Evolutionary conservation across 106 monocot species (phyloP), one percentile per base, ranked within the genome.

Genomic region (Allium cepa): DNA sequence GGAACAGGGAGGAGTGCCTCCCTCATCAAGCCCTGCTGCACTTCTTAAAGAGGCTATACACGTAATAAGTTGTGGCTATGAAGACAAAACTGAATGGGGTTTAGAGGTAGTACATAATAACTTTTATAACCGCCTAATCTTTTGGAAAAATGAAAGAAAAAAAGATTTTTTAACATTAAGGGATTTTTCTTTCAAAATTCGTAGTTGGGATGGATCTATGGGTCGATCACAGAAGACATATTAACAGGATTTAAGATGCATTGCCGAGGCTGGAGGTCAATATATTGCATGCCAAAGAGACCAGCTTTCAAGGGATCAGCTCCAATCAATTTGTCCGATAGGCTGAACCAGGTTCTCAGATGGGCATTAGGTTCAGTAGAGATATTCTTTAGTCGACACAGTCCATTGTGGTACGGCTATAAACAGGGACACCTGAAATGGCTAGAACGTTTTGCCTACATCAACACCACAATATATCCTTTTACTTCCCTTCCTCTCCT

Each of bases 241-340:
- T 69, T 95, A 46, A 95, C 95, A 0, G 95, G 95, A 2, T 95
- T 95, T 81, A 95, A 95, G 85, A 95, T 95, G 95, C 95, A 95
- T 69, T 95, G 91, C 71, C 80, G 95, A 7, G 95, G 95, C 11
- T 95, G 95, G 96, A 56, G 92, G 46, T 92, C 91, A 0, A 82
- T 89, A 60, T 96, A 96, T 78, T 96, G 95, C 84, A 92, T 91
- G 91, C 95, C 95, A 3, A 77, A 84, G 72, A 79, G 92, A 67
- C 76, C 96, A 2, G 96, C 96, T 4, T 97, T 97, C 83, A 97
- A 96, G 68, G 95, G 95, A 8, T 88, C 95, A 0, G 95, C 95
- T 0, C 95, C 95, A 3, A 84, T 96, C 66, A 96, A 96, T 74
- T 86, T 96, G 17, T 96, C 95, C 9, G 94, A 95, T 55, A 66